Evolutionary conservation across 768 basidiomycete genomes (phyloP).

Genomic region (Collybiopsis confluens): DNA sequence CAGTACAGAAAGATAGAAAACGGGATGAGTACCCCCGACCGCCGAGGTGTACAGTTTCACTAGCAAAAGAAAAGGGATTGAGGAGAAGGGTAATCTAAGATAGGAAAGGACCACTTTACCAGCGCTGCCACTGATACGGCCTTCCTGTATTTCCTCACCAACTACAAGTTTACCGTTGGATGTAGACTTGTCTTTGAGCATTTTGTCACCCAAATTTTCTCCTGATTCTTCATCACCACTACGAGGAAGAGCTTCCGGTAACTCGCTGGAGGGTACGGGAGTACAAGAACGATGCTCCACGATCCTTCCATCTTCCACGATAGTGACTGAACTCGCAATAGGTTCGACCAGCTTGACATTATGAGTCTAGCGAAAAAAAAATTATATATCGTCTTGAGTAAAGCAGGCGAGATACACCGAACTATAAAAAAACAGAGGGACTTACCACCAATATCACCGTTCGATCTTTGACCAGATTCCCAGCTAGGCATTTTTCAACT

Average conservation of each 20-base stretch:
- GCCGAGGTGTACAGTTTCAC: slow-evolving; percentile 15
- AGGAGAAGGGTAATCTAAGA: neutral
- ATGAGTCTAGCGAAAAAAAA: slow-evolving; percentile 25
- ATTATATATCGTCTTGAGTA: too few species aligned
- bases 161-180: slow-evolving; percentile 40
- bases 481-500: slow-evolving; percentile 44
- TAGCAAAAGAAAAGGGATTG: slow-evolving; percentile 3
- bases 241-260: slow-evolving; percentile 8
- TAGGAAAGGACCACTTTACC: slow-evolving; percentile 15
- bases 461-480: slow-evolving; percentile 41
- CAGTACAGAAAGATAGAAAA: slow-evolving; percentile 12
- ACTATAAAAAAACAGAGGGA: neutral
- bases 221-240: neutral
- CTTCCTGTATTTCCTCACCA: slow-evolving; percentile 40
- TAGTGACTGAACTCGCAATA: slow-evolving; percentile 28
- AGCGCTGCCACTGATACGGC: slow-evolving; percentile 39
- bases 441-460: slow-evolving; percentile 50
- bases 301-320: slow-evolving; percentile 37
- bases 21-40: slow-evolving; percentile 11
- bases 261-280: neutral
- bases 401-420: too few species aligned
- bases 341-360: slow-evolving; percentile 24
- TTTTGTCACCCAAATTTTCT: neutral
- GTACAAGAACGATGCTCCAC: slow-evolving; percentile 14
- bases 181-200: slow-evolving; percentile 9